These are phyloP conservation scores for Chenopodium album DNA, from an alignment of 148 eudicot genomes.

Conservation along the genomic window DNA sequence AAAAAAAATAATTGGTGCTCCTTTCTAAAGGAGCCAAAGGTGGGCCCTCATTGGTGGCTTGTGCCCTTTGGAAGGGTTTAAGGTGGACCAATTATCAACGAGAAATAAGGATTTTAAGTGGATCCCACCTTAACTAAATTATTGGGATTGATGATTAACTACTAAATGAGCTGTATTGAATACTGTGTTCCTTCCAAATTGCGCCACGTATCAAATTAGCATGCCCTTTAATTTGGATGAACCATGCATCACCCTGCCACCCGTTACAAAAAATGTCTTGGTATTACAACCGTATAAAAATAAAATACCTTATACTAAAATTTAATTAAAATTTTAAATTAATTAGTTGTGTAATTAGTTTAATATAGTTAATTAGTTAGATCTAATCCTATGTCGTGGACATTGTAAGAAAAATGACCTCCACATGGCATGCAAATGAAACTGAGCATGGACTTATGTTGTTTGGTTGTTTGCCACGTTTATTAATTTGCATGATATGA, in stretches of 20 bases:
- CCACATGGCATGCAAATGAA: slow-evolving; percentile 22
- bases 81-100: slow-evolving; percentile 21
- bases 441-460: not conserved
- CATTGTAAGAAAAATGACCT: not conserved
- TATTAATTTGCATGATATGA: slow-evolving; percentile 11
- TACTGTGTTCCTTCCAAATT: slow-evolving; percentile 18
- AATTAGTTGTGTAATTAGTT: not conserved
- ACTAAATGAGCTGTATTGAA: slow-evolving; percentile 24
- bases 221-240: not conserved
- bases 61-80: slow-evolving; percentile 18
- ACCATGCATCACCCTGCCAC: slow-evolving; percentile 25
- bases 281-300: not conserved
- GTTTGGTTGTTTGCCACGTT: slow-evolving; percentile 21
- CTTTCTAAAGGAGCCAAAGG: slow-evolving; percentile 10
- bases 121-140: slow-evolving; percentile 24
- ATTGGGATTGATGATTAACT: slow-evolving; percentile 24
- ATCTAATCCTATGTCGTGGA: not conserved
- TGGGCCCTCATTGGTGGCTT: slow-evolving; percentile 21
- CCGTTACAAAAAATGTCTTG: slow-evolving; percentile 5
- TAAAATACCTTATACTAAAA: not conserved
- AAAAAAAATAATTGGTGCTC: not conserved
- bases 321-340: not conserved
- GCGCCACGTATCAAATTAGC: slow-evolving; percentile 19
- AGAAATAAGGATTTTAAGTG: slow-evolving; percentile 10
- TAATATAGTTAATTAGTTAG: not conserved